These are phyloP conservation scores for Magnolia sinica DNA, from an alignment of 164 flowering plant species.

Conservation along the genomic window DNA sequence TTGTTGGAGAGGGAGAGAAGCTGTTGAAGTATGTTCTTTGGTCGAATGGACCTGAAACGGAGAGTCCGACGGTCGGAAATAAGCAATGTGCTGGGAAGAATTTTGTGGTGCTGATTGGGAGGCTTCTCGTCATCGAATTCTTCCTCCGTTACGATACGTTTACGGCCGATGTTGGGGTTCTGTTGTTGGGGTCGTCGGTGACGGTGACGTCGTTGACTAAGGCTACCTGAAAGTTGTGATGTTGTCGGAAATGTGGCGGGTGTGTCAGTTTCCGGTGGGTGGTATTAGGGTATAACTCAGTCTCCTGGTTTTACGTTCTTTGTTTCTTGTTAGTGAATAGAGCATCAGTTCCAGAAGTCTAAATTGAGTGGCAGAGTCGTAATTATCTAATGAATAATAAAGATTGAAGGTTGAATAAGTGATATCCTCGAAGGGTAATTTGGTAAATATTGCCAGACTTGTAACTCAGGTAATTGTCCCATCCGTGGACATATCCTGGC, in stretches of 20 bases:
- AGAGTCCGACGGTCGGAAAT: conserved; percentile 30
- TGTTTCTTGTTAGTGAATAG: too few species aligned
- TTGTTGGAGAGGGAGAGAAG: conserved; percentile 50
- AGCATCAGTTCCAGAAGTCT: too few species aligned
- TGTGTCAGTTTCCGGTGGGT: not conserved
- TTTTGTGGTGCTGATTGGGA: conserved; percentile 34
- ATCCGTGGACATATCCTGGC: too few species aligned
- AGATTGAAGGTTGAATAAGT: too few species aligned
- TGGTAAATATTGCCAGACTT: too few species aligned
- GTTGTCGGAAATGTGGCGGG: not conserved
- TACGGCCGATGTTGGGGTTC: conserved; percentile 12
- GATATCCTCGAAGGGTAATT: too few species aligned
- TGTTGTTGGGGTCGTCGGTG: conserved; percentile 13
- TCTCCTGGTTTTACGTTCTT: too few species aligned
- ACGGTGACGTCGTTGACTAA: conserved; percentile 15
- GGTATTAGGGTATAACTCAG: too few species aligned
- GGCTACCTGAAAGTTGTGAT: conserved; percentile 8
- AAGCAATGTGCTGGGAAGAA: conserved; percentile 54
- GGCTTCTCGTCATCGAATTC: conserved; percentile 40
- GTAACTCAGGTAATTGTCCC: too few species aligned
- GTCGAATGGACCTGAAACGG: conserved; percentile 57
- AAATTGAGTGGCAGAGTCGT: too few species aligned
- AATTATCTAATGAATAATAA: too few species aligned
- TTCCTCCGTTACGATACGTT: conserved; percentile 54
- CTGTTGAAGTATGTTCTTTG: conserved; percentile 51